Percentiles rank a stretch among this genome's conserved stretches.
Conservation (phyloP, 2,329 filamentous ascomycete genomes). For the Colletotrichum godetiae region DNA sequence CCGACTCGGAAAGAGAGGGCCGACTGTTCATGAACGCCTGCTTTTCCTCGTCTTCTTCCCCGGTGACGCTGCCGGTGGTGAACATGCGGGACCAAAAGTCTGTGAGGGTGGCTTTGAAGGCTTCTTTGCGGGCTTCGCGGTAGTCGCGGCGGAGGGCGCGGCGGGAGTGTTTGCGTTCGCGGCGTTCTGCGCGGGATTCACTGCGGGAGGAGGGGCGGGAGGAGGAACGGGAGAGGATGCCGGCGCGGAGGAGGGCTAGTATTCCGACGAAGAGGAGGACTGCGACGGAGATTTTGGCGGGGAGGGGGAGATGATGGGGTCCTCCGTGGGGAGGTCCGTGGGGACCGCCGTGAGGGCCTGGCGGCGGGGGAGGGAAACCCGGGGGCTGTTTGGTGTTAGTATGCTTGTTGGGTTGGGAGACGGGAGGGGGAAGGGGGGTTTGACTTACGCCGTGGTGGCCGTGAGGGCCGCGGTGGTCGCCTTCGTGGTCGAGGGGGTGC, state of each 20-base stretch:
- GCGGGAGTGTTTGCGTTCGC: constrained; percentile 29
- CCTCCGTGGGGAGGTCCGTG: not conserved
- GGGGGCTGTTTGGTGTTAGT: not conserved
- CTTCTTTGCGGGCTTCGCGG: constrained; percentile 41
- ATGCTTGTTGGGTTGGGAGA: no score
- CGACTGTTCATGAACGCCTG: constrained; percentile 44
- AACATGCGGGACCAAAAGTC: constrained; percentile 46
- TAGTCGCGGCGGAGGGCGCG: constrained; percentile 39
- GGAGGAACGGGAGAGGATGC: constrained; percentile 19
- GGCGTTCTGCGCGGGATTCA: constrained; percentile 20
- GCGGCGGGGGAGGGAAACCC: constrained; percentile 4
- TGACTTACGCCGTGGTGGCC: constrained; percentile 13
- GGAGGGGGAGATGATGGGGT: constrained; percentile 35
- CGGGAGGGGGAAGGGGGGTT: not conserved
- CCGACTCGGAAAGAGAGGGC: constrained; percentile 31
- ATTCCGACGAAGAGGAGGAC: constrained; percentile 42
- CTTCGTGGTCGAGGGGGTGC: constrained; percentile 5
- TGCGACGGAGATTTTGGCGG: constrained; percentile 39
- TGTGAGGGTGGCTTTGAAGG: constrained; percentile 30
- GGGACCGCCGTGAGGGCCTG: not conserved
- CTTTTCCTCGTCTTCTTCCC: constrained; percentile 53
- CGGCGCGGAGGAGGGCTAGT: constrained; percentile 39
- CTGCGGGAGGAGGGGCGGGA: constrained; percentile 17
- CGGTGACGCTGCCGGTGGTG: constrained; percentile 40
- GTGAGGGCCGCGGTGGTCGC: constrained; percentile 14